These are phyloP conservation scores for Suhomyces choctaworum DNA, from an alignment of 1,139 yeast genomes.

Conservation along the genomic window DNA sequence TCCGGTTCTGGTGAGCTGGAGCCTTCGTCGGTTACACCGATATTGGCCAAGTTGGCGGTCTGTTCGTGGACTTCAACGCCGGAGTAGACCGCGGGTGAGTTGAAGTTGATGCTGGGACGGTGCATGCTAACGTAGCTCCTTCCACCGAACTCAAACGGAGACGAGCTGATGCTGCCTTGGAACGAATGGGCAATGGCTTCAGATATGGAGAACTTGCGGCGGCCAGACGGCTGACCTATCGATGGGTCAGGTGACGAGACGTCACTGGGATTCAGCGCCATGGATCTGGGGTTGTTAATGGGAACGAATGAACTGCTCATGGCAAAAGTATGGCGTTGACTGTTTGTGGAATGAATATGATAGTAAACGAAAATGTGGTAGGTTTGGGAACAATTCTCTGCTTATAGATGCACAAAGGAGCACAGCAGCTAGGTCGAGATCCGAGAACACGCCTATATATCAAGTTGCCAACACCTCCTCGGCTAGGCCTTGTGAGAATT, in stretches of 20 bases:
- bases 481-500: too few relatives aligned
- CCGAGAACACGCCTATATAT: too few relatives aligned
- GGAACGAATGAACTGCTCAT: slow-evolving; percentile 1
- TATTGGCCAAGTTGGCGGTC: slow-evolving; percentile 60
- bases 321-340: slow-evolving; percentile 2
- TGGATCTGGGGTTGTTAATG: slow-evolving; percentile 2
- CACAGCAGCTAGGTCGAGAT: too few relatives aligned
- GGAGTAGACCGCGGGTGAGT: slow-evolving; percentile 46
- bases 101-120: slow-evolving; percentile 20
- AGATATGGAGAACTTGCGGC: slow-evolving; percentile 27
- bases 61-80: slow-evolving; percentile 60
- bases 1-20: slow-evolving; percentile 1
- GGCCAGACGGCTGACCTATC: slow-evolving; percentile 1
- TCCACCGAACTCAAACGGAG: slow-evolving; percentile 45
- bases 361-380: too few relatives aligned
- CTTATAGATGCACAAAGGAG: too few relatives aligned
- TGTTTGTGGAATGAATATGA: background rate
- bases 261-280: slow-evolving; percentile 1
- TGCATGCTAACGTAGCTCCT: slow-evolving; percentile 43
- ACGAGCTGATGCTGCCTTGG: slow-evolving; percentile 23
- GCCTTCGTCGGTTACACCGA: slow-evolving; percentile 55
- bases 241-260: slow-evolving; percentile 1
- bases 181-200: slow-evolving; percentile 28
- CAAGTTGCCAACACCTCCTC: too few relatives aligned
- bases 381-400: too few relatives aligned